phyloP scores from a whole-genome alignment of 371 early-diverging fungal genomes.

The Mortierella sp. region DNA sequence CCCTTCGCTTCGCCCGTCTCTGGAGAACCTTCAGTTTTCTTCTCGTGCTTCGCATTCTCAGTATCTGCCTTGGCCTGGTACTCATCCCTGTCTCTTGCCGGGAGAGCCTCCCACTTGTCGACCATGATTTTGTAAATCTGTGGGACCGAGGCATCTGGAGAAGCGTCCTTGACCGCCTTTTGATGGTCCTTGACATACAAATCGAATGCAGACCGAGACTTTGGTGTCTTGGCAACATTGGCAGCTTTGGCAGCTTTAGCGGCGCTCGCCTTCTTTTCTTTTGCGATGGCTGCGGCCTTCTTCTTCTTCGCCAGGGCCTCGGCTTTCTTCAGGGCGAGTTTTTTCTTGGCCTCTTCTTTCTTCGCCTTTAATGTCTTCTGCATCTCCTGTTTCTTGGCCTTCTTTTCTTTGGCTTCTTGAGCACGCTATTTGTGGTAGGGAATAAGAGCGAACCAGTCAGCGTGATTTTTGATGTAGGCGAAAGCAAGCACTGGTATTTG shows the following conservation, averaged over 20 bases:
- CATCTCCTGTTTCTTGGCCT: slow-evolving; percentile 24
- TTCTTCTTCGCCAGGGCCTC: slow-evolving; percentile 12
- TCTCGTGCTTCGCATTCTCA: slow-evolving; percentile 36
- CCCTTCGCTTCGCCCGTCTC: slow-evolving; percentile 32
- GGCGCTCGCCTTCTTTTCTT: slow-evolving; percentile 21
- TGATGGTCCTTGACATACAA: slow-evolving; percentile 40
- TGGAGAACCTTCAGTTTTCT: slow-evolving; percentile 31
- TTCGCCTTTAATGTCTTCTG: slow-evolving; percentile 37
- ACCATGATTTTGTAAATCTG: slow-evolving; percentile 26
- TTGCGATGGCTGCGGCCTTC: slow-evolving; percentile 4
- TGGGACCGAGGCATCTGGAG: slow-evolving; percentile 33
- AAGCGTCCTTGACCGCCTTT: slow-evolving; percentile 33
- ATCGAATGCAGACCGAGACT: slow-evolving; percentile 37
- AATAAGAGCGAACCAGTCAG: not conserved
- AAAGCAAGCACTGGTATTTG: not conserved
- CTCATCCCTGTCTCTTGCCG: slow-evolving; percentile 11
- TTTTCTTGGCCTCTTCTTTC: slow-evolving; percentile 6
- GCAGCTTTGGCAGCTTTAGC: slow-evolving; percentile 6
- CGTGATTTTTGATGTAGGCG: not conserved
- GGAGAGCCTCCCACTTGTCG: slow-evolving; percentile 42
- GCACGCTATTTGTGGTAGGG: slow-evolving; percentile 4
- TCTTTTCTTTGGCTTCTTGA: slow-evolving; percentile 40
- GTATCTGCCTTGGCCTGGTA: slow-evolving; percentile 35
- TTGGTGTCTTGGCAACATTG: slow-evolving; percentile 9
- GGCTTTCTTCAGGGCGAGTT: slow-evolving; percentile 2